A percentile compares a stretch with the other conserved stretches of the same genome.
Evolutionary conservation across 2,329 filamentous ascomycete genomes (phyloP).

Genomic region (Ilyonectria mors-panacis): DNA sequence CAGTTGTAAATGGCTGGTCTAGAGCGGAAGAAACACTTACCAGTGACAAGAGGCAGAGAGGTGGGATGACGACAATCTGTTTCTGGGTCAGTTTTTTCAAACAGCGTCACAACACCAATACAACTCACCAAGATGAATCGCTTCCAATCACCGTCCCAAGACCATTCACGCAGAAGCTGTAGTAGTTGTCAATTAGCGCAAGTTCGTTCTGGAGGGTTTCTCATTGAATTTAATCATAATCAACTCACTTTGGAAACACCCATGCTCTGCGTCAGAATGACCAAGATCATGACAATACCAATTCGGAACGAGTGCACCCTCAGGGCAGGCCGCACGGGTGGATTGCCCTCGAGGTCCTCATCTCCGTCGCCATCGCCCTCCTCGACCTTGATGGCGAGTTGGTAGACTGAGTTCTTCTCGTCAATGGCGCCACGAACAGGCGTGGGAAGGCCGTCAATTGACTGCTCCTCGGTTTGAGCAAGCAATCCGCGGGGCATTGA

Average conservation of each 20-base stretch:
- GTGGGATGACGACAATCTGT: conserved; percentile 37
- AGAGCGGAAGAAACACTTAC: conserved; percentile 8
- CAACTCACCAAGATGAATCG: conserved; percentile 37
- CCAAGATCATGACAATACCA: conserved; percentile 46
- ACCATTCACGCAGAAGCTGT: conserved; percentile 38
- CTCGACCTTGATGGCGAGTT: conserved; percentile 44
- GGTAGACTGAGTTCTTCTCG: conserved; percentile 45
- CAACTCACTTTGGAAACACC: conserved; percentile 43
- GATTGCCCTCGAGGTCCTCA: conserved; percentile 41
- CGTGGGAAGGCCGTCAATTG: conserved; percentile 30
- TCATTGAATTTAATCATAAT: fast-evolving
- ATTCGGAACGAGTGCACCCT: conserved; percentile 44
- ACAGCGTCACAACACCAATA: neutral
- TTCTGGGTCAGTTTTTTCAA: neutral
- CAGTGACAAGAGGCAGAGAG: conserved; percentile 37
- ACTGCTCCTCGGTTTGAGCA: conserved; percentile 43
- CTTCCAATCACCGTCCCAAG: conserved; percentile 40
- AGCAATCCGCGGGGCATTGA: conserved; percentile 43
- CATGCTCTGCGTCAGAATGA: conserved; percentile 44
- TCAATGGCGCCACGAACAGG: conserved; percentile 46
- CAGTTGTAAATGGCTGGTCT: fast-evolving
- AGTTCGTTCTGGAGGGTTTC: fast-evolving
- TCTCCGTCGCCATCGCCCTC: conserved; percentile 42
- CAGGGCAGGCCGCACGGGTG: conserved; percentile 40
- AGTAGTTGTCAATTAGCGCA: neutral